Evolutionary conservation across 1,284 basidiomycete species (phyloP).

Genomic region (Leccinum fuscescens): DNA sequence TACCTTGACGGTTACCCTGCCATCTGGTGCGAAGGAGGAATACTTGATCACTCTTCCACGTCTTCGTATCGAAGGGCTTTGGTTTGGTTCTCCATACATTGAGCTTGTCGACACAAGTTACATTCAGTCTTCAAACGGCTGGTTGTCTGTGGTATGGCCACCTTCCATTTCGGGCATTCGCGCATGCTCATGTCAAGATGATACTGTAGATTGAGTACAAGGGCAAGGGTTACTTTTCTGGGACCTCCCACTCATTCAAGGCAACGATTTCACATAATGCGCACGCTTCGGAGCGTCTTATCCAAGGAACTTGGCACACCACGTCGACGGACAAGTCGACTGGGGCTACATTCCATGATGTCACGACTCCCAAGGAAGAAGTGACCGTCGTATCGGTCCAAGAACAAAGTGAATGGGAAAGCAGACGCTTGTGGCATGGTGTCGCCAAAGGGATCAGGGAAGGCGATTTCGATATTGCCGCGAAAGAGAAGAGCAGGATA

Average conservation of each 20-base stretch:
- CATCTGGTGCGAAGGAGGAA: slow-evolving; percentile 60
- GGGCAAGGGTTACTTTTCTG: slow-evolving; percentile 93
- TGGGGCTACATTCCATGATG: slow-evolving; percentile 61
- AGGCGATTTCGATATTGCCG: slow-evolving; percentile 91
- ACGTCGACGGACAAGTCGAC: slow-evolving; percentile 51
- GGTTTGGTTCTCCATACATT: slow-evolving; percentile 77
- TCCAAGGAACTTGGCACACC: slow-evolving; percentile 90
- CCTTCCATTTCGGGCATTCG: background rate
- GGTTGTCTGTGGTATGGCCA: slow-evolving; percentile 53
- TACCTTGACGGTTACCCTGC: slow-evolving; percentile 68
- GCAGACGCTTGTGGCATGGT: slow-evolving; percentile 79
- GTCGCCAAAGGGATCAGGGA: slow-evolving; percentile 91
- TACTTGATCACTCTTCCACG: slow-evolving; percentile 92
- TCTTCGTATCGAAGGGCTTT: slow-evolving; percentile 61
- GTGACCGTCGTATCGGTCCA: slow-evolving; percentile 61
- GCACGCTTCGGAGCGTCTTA: slow-evolving; percentile 42
- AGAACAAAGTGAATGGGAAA: slow-evolving; percentile 82
- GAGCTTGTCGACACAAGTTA: slow-evolving; percentile 84
- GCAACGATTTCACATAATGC: slow-evolving; percentile 59
- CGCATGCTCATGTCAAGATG: slow-evolving; percentile 4
- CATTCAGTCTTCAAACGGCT: slow-evolving; percentile 81
- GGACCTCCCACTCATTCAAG: slow-evolving; percentile 93
- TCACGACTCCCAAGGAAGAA: slow-evolving; percentile 67
- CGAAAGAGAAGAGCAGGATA: slow-evolving; percentile 86
- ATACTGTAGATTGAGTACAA: slow-evolving; percentile 77